Conservation (phyloP, 192 early-diverging fungal genomes). For the Mortierella hygrophila region DNA sequence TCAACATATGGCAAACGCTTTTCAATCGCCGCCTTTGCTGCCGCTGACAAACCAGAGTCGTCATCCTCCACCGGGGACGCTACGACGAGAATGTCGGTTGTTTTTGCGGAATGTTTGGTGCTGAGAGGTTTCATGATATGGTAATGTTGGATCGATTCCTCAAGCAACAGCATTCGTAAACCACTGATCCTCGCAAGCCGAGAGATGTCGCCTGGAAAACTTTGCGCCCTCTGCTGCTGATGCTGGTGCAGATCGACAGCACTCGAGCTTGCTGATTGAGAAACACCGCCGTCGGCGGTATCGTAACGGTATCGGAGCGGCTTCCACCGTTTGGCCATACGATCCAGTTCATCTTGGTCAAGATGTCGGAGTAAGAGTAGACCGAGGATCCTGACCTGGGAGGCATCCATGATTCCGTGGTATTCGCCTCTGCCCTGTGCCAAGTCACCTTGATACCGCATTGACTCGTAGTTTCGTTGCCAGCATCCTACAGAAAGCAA, state of each 20-base stretch:
- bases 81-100: neutral
- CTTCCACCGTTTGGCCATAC: constrained; percentile 43
- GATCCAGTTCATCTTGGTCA: constrained; percentile 46
- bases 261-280: neutral
- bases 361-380: constrained; percentile 42
- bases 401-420: constrained; percentile 21
- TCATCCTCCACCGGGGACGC: neutral
- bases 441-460: neutral
- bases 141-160: constrained; percentile 31
- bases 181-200: constrained; percentile 37
- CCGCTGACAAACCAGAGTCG: neutral
- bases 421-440: neutral
- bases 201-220: constrained; percentile 13
- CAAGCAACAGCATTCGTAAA: constrained; percentile 30
- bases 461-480: neutral
- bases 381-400: constrained; percentile 40
- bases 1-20: constrained; percentile 31
- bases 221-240: neutral
- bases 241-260: neutral
- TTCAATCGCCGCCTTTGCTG: constrained; percentile 1
- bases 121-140: neutral
- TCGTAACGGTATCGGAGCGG: constrained; percentile 36
- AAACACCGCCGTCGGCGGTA: neutral
- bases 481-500: neutral
- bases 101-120: neutral